Evolutionary conservation across 306 rosid genomes (phyloP), one percentile per base, ranked within the genome.

Genomic region (Elaeagnus macrophylla): DNA sequence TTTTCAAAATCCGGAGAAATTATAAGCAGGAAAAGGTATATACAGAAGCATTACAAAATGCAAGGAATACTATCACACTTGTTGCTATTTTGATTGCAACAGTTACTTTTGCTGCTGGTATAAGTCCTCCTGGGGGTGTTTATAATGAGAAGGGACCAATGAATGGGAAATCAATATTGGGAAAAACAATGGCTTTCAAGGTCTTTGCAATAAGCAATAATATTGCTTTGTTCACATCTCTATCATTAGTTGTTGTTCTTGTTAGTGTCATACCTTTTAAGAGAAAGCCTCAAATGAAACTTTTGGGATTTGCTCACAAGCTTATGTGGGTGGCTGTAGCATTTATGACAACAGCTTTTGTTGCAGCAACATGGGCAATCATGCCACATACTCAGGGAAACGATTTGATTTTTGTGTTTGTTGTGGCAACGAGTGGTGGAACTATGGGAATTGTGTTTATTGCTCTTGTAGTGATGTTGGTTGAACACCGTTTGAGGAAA

Each of bases 101-200:
- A 0, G 94, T 88, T 12, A 82, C 88, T 51, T 88, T 84, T 50
- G 63, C 96, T 11, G 88, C 94, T 20, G 96, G 96, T 3, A 71
- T 80, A n/a, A 79, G 52, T 62, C 96, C 96, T 6, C 96, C 90
- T 0, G 90, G 90, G 13, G 94, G 94, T n/a, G 75, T 82, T 16
- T 19, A 72, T 69, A 75, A 77, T 50, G 77, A 66, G n/a, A n/a
- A n/a, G 0, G 87, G 71, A 16, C 10, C 9, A 36, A 66, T 43
- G 71, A 49, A 4, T 37, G 96, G 94, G 39, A 69, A 84, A 49
- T 75, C 94, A 48, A 59, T 45, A 51, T 70, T 58, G 17, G 81
- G 85, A 3, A 53, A 39, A 36, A 71, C 78, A 54, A 39, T 62
- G 40, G 87, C 87, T 41, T 88, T 79, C 71, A 88, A 81, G 58